phyloP scores from a whole-genome alignment of 192 early-diverging fungal genomes.

The Coemansia sp. region DNA sequence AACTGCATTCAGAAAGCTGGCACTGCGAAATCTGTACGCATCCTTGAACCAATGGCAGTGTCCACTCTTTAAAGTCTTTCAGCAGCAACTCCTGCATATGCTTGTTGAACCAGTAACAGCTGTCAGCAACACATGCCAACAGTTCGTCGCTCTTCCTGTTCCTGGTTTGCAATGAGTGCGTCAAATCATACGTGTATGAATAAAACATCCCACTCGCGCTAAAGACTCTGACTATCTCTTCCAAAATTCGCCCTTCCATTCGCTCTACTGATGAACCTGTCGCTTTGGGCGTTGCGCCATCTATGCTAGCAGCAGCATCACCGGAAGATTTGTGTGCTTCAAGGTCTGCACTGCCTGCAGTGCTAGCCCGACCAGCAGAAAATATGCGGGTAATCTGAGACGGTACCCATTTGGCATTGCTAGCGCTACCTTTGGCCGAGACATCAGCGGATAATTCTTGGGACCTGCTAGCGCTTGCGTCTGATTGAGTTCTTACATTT shows the following conservation, averaged over 20 bases:
- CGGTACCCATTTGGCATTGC: conserved; percentile 27
- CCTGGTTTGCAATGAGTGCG: conserved; percentile 38
- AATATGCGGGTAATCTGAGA: conserved; percentile 44
- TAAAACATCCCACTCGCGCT: conserved; percentile 41
- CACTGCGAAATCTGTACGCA: conserved; percentile 64
- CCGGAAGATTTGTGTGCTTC: no score
- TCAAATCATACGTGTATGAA: conserved; percentile 43
- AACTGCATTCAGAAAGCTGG: conserved; percentile 54
- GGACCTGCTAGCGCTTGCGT: no score
- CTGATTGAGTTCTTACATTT: neutral
- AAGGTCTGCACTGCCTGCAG: no score
- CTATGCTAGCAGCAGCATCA: no score
- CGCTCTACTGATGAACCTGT: conserved; percentile 12
- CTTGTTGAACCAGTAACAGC: conserved; percentile 46
- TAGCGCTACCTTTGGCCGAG: neutral
- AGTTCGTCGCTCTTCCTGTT: neutral
- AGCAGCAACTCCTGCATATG: conserved; percentile 29
- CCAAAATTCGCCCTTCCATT: conserved; percentile 46
- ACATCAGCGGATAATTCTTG: no score
- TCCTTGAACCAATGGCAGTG: conserved; percentile 65
- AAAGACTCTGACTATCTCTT: conserved; percentile 39
- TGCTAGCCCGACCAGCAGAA: neutral
- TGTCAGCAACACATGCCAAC: conserved; percentile 17
- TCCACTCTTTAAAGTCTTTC: conserved; percentile 18
- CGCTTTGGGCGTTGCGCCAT: neutral